Base-by-base conservation (phyloP, 2,329 filamentous ascomycete species). In the Aureobasidium sp. region DNA sequence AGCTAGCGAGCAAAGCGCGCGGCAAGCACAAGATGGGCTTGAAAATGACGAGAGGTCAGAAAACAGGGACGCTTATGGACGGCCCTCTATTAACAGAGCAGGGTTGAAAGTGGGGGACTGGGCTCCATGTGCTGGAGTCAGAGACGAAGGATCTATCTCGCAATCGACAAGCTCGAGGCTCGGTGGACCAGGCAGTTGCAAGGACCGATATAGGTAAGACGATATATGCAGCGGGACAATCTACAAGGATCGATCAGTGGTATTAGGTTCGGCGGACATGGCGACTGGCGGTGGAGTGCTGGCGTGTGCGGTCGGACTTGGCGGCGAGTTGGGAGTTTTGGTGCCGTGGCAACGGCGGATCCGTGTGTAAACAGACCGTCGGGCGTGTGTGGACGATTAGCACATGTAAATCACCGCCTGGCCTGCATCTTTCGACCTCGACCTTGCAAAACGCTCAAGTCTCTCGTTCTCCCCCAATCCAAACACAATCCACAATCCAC, bases 401-500 rank as follows among this genome's bases (percentile, higher is more conserved):
- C 13, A 54, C 5, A 11, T 34, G 6, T 21, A 21, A 21, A 21
- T 11, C 13, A 11, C 34, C 27, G n/a, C n/a, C 48, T 37, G 52
- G 52, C 52, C 52, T 39, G 30, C 39, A 41, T 55, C 30, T 55
- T 39, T 57, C 25, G 53, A 57, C 53, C 53, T 44, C 41, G 37
- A 21, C 21, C 21, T 21, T 9, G 30, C 15, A 15, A 27, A 32
- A 44, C 37, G 21, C 34, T 54, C 75, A 75, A 25, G 68, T 74
- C 63, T 59, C 48, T 75, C 75, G 37, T 76, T 77, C 34, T 73
- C 71, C 65, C 21, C 21, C 21, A 1, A 21, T 21, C 21, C 72
- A 77, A 21, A 44, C 7, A 25, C 53, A 53, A 13, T 21, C 25
- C 50, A 11, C 27, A n/a, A 10, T 39, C 36, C 60, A 54, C 53